Evolutionary conservation across 139 green algal species (phyloP).

Genomic region (Haematococcus lacustris): DNA sequence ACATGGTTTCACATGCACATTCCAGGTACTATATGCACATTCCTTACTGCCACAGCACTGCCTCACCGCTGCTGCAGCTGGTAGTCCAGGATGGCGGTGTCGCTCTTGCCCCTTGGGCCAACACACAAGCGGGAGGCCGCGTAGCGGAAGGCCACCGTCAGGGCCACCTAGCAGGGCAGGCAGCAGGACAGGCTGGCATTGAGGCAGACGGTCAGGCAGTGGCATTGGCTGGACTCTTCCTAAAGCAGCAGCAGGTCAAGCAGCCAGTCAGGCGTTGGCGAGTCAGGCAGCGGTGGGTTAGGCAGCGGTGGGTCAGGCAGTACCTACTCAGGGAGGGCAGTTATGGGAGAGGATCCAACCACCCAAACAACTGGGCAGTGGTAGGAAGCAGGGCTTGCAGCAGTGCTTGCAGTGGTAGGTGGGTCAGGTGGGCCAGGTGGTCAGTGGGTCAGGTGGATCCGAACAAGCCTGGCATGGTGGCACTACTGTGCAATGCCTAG

Average conservation of each 20-base stretch:
- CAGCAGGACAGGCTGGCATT: not conserved
- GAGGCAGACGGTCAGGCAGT: not conserved
- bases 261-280: not conserved
- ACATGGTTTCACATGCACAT: too few species aligned
- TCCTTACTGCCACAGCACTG: too few species aligned
- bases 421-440: too few species aligned
- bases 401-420: not conserved
- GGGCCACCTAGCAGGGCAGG: conserved; percentile 56
- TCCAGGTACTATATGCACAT: not conserved
- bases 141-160: conserved; percentile 69
- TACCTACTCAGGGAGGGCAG: not conserved
- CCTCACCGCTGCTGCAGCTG: conserved; percentile 76
- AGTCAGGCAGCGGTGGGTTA: too few species aligned
- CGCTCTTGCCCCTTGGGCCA: conserved; percentile 64
- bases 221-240: not conserved
- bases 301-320: too few species aligned
- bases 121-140: conserved; percentile 70
- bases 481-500: too few species aligned
- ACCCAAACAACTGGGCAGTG: not conserved
- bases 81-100: conserved; percentile 86
- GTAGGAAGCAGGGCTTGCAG: not conserved
- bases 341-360: not conserved
- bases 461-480: too few species aligned
- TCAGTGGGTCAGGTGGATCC: too few species aligned
- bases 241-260: not conserved